A percentile compares a stretch with the other conserved stretches of the same genome.
These are phyloP conservation scores for Pseudoscleropodium purum DNA, from an alignment of 225 moss, liverwort and hornwort genomes.

Conservation along the genomic window DNA sequence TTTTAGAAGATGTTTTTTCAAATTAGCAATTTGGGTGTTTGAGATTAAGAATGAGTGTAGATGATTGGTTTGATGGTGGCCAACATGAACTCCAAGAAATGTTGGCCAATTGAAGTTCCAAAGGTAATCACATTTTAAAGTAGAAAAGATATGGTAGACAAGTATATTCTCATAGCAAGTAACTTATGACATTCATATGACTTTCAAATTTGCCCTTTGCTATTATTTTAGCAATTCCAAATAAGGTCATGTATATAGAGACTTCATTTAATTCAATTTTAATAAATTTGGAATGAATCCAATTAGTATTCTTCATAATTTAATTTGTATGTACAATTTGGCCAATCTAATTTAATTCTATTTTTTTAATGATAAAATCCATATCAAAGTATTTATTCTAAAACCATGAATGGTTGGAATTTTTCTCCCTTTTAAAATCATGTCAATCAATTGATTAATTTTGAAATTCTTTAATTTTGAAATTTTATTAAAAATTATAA, in stretches of 20 bases:
- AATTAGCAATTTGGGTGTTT: not conserved
- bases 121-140: not conserved
- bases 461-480: not conserved
- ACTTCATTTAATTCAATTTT: not conserved
- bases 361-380: not conserved
- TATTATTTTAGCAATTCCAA: not conserved
- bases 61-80: not conserved
- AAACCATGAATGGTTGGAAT: not conserved
- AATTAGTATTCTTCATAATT: not conserved
- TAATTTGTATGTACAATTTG: not conserved
- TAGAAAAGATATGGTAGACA: accelerated
- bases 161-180: accelerated
- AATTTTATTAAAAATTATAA: not conserved
- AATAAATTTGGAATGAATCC: not conserved
- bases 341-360: not conserved
- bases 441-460: not conserved
- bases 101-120: not conserved
- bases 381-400: not conserved
- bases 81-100: accelerated
- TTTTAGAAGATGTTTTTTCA: not conserved
- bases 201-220: not conserved
- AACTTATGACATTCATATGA: not conserved
- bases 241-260: not conserved
- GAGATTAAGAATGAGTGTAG: not conserved
- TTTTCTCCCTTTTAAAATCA: not conserved